These are phyloP conservation scores for Lipomyces lipofer DNA, from an alignment of 805 yeast genomes.

Conservation along the genomic window DNA sequence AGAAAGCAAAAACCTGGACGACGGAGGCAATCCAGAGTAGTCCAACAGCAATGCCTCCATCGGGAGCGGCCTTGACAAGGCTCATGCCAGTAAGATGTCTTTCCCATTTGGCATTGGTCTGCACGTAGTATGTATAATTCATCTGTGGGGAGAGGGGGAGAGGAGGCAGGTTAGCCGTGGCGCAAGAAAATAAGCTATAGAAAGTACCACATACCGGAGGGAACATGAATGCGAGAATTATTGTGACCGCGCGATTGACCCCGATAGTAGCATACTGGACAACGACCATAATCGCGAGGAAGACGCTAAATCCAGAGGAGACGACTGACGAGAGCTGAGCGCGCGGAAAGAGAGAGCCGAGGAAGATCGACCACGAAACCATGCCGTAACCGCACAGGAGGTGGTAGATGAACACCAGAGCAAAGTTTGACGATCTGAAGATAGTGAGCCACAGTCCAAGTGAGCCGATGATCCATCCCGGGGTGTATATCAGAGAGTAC, in stretches of 20 bases:
- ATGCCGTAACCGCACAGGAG: slow-evolving; percentile 35
- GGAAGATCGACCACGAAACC: slow-evolving; percentile 37
- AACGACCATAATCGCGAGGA: slow-evolving; percentile 36
- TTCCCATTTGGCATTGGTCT: slow-evolving; percentile 6
- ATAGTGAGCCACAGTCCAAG: slow-evolving; percentile 27
- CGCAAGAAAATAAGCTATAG: too few species aligned
- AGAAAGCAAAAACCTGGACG: slow-evolving; percentile 1
- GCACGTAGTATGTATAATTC: slow-evolving; percentile 37
- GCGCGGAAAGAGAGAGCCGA: slow-evolving; percentile 35
- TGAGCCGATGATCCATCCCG: slow-evolving; percentile 39
- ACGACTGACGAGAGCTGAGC: slow-evolving; percentile 38
- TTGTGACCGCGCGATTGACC: slow-evolving; percentile 17
- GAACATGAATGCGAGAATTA: slow-evolving; percentile 35
- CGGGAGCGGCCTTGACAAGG: slow-evolving; percentile 1
- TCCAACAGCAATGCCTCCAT: slow-evolving; percentile 10
- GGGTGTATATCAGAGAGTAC: slow-evolving; percentile 35
- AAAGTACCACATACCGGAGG: too few species aligned
- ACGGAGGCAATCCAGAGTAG: slow-evolving; percentile 8
- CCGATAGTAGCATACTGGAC: slow-evolving; percentile 24
- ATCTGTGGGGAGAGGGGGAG: too few species aligned
- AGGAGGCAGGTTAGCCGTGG: too few species aligned
- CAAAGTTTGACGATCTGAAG: slow-evolving; percentile 32
- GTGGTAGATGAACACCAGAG: slow-evolving; percentile 36
- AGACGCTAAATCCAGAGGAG: slow-evolving; percentile 35
- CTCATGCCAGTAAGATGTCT: not conserved